Conservation (phyloP, 306 rosid genomes). For the Rosa chinensis region DNA sequence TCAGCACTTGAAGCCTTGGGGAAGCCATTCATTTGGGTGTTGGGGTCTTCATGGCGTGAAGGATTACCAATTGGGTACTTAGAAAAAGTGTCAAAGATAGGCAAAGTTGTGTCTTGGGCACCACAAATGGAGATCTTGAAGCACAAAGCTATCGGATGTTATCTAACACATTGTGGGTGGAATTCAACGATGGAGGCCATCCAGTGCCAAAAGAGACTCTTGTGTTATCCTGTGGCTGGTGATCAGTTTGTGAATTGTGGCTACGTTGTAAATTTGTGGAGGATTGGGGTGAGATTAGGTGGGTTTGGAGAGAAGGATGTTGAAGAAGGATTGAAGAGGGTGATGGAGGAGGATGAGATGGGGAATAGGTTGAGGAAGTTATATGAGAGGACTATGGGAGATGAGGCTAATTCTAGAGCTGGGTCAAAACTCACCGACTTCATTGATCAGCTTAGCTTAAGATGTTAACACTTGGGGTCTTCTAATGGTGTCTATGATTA, state of each 20-base stretch:
- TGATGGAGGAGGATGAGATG: constrained; percentile 60
- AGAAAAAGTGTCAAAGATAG: constrained; percentile 43
- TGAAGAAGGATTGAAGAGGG: constrained; percentile 54
- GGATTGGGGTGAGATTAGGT: constrained; percentile 53
- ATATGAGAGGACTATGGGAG: constrained; percentile 44
- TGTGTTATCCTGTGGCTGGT: constrained; percentile 83
- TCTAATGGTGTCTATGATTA: constrained; percentile 1
- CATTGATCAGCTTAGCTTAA: constrained; percentile 36
- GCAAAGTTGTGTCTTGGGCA: constrained; percentile 77
- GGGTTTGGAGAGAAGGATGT: constrained; percentile 59
- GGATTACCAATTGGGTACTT: constrained; percentile 57
- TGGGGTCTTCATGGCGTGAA: constrained; percentile 53
- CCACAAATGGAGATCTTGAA: constrained; percentile 65
- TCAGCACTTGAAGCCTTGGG: constrained; percentile 52
- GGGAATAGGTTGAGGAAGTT: constrained; percentile 34
- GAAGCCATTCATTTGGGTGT: constrained; percentile 77
- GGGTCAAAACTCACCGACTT: constrained; percentile 40
- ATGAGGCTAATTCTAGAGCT: constrained; percentile 26
- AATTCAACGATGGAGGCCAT: constrained; percentile 86
- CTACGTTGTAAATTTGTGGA: constrained; percentile 68
- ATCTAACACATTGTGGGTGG: constrained; percentile 95
- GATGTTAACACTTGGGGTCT: constrained; percentile 2
- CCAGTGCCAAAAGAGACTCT: constrained; percentile 50
- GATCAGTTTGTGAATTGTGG: constrained; percentile 79
- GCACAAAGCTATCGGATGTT: constrained; percentile 62